Conservation (phyloP, 495 filamentous ascomycete species). For the Aspergillus affinis region DNA sequence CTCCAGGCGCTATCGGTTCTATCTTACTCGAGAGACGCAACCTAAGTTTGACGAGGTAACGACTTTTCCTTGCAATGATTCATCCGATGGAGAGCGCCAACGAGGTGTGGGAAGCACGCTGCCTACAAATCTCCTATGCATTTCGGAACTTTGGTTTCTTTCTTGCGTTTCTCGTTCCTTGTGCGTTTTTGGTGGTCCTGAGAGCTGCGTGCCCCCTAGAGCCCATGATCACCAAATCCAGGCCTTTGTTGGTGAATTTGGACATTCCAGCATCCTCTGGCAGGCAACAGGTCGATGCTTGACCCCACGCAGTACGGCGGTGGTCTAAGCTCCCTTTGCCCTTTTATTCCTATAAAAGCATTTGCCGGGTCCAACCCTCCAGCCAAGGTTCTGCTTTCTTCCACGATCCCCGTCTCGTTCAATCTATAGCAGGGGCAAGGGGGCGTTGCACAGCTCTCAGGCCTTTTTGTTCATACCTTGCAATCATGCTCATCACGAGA, state of each 20-base stretch:
- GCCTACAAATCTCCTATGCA: conserved; percentile 5
- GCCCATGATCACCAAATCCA: conserved; percentile 1
- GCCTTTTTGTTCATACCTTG: conserved; percentile 6
- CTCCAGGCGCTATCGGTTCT: conserved; percentile 8
- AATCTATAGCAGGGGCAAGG: not conserved
- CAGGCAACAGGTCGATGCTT: conserved; percentile 1
- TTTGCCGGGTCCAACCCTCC: conserved; percentile 2
- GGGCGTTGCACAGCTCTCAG: conserved; percentile 6
- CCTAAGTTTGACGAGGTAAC: conserved; percentile 31
- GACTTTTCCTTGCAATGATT: conserved; percentile 37
- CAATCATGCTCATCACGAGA: not conserved
- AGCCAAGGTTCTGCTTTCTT: conserved; percentile 6
- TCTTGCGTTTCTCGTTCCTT: conserved; percentile 3
- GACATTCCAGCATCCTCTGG: conserved; percentile 1
- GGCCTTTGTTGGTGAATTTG: conserved; percentile 1
- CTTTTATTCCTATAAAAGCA: not conserved
- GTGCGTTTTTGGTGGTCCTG: conserved; percentile 1
- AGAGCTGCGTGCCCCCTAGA: not conserved
- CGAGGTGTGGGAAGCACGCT: not conserved
- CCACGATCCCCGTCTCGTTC: conserved; percentile 4
- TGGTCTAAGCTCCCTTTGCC: conserved; percentile 2
- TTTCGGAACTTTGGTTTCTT: not conserved
- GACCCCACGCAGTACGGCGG: not conserved
- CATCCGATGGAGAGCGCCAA: conserved; percentile 12
- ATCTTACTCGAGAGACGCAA: conserved; percentile 15